Base-by-base conservation (phyloP, 2,329 filamentous ascomycete species). In the Colletotrichum sp. region DNA sequence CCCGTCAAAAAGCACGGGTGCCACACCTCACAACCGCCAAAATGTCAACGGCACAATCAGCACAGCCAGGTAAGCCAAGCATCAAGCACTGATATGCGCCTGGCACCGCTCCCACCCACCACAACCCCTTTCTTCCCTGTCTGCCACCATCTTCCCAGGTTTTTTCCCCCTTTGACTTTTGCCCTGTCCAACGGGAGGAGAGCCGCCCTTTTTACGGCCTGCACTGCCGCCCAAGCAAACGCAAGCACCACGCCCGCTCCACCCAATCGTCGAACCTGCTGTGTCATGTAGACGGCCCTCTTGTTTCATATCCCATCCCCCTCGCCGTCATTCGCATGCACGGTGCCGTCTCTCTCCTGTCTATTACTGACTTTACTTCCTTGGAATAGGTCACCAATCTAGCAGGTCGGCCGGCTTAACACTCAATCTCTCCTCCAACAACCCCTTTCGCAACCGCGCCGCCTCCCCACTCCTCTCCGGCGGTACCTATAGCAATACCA, bases 371-470 rank as follows among this genome's bases (percentile, higher is more conserved):
- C 74, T 70, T 70, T 63, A 73, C 70, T 73, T 73, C 66, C 72
- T 78, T 82, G 78, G 75, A 78, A 83, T 83, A 87, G 86, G 84
- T 80, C 85, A 85, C 69, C 79, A 80, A 79, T 78, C 78, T 77
- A 78, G 85, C 80, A 88, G 86, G 79, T 90, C 90, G 80, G 84
- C 89, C 78, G 73, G 70, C 59, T 87, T 93, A 82, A 87, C 90
- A 71, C 87, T 94, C 83, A 93, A 92, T 85, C 90, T 96, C 81
- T 93, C 93, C 84, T 96, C 94, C 84, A 96, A 96, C 89, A 96
- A 96, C 83, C 94, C 94, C 78, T 96, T 92, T 81, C 93, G 94
- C 87, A 95, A 95, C 85, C 92, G 93, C 81, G 92, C 93, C 78
- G 88, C 89, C 49, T 95, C 93, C 78, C 93, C 91, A 67, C 73